A percentile compares a stretch with the other conserved stretches of the same genome.
phyloP scores from a whole-genome alignment of 371 early-diverging fungal genomes.

The Parasitella parasitica region DNA sequence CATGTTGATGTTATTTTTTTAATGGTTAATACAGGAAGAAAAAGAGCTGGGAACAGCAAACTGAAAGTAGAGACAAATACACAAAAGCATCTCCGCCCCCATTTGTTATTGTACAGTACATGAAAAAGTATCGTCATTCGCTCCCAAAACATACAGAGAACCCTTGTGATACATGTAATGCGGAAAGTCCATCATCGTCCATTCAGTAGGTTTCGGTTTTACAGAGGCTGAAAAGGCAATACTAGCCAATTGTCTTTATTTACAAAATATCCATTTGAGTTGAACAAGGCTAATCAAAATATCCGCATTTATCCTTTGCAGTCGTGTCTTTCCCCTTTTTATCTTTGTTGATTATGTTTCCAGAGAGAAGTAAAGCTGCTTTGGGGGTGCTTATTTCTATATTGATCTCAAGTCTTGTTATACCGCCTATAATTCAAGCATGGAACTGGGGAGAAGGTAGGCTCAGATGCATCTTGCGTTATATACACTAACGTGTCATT shows the following conservation, averaged over 20 bases:
- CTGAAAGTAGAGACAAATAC: neutral
- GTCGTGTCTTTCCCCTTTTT: neutral
- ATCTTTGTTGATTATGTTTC: neutral
- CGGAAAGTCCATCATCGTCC: neutral
- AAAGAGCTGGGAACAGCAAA: neutral
- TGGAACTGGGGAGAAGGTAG: slow-evolving; percentile 23
- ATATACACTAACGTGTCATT: neutral
- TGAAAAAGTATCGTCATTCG: neutral
- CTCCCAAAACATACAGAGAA: neutral
- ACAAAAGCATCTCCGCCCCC: neutral
- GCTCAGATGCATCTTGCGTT: neutral
- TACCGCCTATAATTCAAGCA: slow-evolving; percentile 11
- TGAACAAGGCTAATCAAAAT: neutral
- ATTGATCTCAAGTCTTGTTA: neutral
- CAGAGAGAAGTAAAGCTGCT: neutral
- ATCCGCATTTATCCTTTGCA: neutral
- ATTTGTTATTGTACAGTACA: too few species aligned
- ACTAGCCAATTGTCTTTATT: neutral
- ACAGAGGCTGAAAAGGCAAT: neutral
- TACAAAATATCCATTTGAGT: too few species aligned
- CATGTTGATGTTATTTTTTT: slow-evolving; percentile 1
- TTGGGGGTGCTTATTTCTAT: neutral
- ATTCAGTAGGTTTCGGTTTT: neutral
- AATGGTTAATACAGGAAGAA: neutral
- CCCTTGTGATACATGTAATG: neutral